Conservation (phyloP, 345 rosid species). For the Acer campestre region DNA sequence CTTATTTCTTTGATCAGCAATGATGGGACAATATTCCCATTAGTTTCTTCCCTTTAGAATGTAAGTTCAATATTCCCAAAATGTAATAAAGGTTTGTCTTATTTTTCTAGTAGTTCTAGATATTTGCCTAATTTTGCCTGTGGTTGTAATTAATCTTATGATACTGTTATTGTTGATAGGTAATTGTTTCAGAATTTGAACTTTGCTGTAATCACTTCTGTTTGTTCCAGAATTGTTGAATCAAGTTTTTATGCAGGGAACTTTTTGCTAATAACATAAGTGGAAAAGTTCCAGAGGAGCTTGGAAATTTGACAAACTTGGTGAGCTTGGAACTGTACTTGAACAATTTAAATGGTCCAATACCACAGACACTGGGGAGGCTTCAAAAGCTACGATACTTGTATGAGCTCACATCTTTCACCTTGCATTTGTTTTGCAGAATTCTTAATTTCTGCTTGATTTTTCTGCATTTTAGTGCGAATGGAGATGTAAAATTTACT, state of each 20-base stretch:
- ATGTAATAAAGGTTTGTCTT: not conserved
- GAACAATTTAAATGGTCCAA: conserved; percentile 57
- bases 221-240: conserved; percentile 12
- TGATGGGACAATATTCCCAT: not conserved
- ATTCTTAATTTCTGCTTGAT: not conserved
- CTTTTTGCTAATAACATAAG: conserved; percentile 71
- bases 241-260: conserved; percentile 59
- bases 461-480: not conserved
- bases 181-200: not conserved
- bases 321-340: conserved; percentile 97
- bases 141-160: not conserved
- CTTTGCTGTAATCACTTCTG: not conserved
- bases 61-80: not conserved
- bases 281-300: conserved; percentile 75
- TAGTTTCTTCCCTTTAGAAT: not conserved
- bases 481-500: not conserved
- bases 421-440: conserved; percentile 10
- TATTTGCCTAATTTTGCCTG: not conserved
- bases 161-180: not conserved
- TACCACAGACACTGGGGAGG: conserved; percentile 61
- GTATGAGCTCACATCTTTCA: conserved; percentile 45
- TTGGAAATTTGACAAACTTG: conserved; percentile 75
- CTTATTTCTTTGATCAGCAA: not conserved
- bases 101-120: not conserved
- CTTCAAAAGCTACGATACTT: conserved; percentile 68